phyloP scores from a whole-genome alignment of 495 filamentous ascomycete species.

The Xanthoparmelia taractica region DNA sequence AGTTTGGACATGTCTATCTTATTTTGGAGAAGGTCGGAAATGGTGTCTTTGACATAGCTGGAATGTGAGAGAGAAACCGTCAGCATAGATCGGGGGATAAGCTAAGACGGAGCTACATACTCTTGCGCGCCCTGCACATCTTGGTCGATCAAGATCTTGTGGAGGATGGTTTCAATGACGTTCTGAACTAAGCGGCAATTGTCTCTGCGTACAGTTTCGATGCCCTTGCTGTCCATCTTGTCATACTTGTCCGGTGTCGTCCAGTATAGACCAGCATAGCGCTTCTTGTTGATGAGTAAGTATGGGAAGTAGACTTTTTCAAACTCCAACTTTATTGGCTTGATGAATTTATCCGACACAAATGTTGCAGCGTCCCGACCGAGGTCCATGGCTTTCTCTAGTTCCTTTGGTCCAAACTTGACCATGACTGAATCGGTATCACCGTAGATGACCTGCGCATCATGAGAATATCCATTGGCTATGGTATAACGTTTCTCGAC shows the following conservation, averaged over 20 bases:
- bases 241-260: slow-evolving; percentile 90
- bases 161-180: slow-evolving; percentile 92
- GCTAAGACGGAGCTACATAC: slow-evolving; percentile 46
- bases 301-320: slow-evolving; percentile 99
- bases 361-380: slow-evolving; percentile 81
- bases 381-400: slow-evolving; percentile 85
- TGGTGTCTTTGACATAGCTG: slow-evolving; percentile 94
- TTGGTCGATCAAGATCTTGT: slow-evolving; percentile 90
- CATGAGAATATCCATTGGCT: slow-evolving; percentile 86
- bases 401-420: slow-evolving; percentile 83
- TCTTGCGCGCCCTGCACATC: slow-evolving; percentile 86
- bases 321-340: slow-evolving; percentile 97
- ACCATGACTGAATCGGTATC: slow-evolving; percentile 99
- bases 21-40: slow-evolving; percentile 92
- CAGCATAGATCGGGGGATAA: neutral
- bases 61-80: neutral
- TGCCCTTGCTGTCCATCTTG: slow-evolving; percentile 99
- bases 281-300: slow-evolving; percentile 98
- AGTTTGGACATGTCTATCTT: slow-evolving; percentile 98
- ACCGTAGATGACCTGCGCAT: slow-evolving; percentile 95
- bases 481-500: slow-evolving; percentile 85
- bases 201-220: slow-evolving; percentile 94
- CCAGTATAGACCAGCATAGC: slow-evolving; percentile 96
- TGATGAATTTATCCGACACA: slow-evolving; percentile 86
- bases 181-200: slow-evolving; percentile 94